These are phyloP conservation scores for Tephrocybe sp. DNA, from an alignment of 768 basidiomycete species.

Conservation along the genomic window DNA sequence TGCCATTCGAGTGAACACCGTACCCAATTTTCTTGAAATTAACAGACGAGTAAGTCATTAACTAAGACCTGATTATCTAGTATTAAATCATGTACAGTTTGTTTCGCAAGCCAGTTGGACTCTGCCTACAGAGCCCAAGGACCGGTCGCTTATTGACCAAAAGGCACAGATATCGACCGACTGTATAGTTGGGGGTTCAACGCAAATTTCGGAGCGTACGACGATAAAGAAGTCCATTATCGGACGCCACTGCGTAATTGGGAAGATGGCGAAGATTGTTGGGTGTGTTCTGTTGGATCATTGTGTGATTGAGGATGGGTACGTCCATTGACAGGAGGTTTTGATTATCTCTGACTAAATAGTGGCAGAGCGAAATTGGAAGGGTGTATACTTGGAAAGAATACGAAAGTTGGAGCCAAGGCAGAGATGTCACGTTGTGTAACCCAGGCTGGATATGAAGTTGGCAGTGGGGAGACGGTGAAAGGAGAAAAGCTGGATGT, in stretches of 20 bases:
- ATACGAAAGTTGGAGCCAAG: constrained; percentile 68
- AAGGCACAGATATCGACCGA: constrained; percentile 84
- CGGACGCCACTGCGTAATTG: constrained; percentile 81
- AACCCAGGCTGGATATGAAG: constrained; percentile 78
- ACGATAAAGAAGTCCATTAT: constrained; percentile 79
- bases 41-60: constrained; percentile 65
- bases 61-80: neutral
- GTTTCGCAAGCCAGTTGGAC: constrained; percentile 48
- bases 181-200: constrained; percentile 79
- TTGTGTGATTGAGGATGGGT: constrained; percentile 88
- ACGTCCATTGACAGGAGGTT: constrained; percentile 18
- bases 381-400: constrained; percentile 71
- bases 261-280: constrained; percentile 77
- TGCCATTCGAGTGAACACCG: constrained; percentile 71
- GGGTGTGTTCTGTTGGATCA: constrained; percentile 88
- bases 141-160: constrained; percentile 68
- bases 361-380: constrained; percentile 67
- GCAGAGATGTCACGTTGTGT: constrained; percentile 67
- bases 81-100: constrained; percentile 35
- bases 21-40: constrained; percentile 74
- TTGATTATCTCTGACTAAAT: constrained; percentile 2
- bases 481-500: constrained; percentile 21
- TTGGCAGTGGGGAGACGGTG: constrained; percentile 39
- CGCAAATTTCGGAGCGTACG: constrained; percentile 76
- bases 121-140: constrained; percentile 58